phyloP scores from a whole-genome alignment of 139 green algal genomes.

The Deuterostichococcus epilithicus region DNA sequence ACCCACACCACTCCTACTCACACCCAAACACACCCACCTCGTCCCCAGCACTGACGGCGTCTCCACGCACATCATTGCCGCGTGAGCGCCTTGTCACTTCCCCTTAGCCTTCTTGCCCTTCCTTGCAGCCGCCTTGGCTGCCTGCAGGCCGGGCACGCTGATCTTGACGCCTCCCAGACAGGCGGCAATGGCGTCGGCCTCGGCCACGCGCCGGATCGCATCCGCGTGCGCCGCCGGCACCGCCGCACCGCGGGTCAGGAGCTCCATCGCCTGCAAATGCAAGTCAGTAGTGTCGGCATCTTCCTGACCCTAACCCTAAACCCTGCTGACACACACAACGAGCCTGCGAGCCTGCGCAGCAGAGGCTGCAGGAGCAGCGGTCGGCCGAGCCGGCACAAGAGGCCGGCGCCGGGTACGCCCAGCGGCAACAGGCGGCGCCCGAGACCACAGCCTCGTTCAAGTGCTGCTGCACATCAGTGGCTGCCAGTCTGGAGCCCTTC shows the following conservation, averaged over 20 bases:
- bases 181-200: constrained; percentile 75
- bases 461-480: neutral
- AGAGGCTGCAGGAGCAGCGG: neutral
- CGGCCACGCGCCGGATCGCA: constrained; percentile 59
- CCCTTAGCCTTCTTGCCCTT: constrained; percentile 45
- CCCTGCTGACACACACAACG: neutral
- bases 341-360: neutral
- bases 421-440: neutral
- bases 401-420: no score
- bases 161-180: constrained; percentile 89
- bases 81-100: neutral
- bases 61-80: no score
- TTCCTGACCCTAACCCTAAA: neutral
- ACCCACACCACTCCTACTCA: no score
- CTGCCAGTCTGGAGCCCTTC: neutral
- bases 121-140: constrained; percentile 59
- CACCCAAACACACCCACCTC: no score
- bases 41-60: no score
- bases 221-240: constrained; percentile 28
- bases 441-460: neutral
- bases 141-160: constrained; percentile 76
- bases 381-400: neutral
- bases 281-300: neutral
- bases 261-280: constrained; percentile 52
- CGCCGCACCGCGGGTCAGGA: constrained; percentile 54